Evolutionary conservation across 176 grass and related monocot genomes (phyloP), one percentile per base, ranked within the genome.

Genomic region (Musa itinerans): DNA sequence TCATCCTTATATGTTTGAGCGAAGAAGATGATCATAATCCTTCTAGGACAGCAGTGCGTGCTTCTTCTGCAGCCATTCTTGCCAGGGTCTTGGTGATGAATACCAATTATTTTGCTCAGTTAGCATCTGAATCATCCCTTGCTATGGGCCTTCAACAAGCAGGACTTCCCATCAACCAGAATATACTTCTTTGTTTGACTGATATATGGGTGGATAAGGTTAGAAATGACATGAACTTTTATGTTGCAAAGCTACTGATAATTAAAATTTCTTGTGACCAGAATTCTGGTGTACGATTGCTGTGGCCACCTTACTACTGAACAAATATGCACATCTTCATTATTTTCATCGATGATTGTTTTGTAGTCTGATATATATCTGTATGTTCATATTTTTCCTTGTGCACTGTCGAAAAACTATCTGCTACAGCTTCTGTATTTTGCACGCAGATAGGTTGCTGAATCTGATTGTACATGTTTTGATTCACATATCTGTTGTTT

Each of bases 141-240:
- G 58, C 51, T 20, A 16, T 78, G 58, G 87, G 58, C 68, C 87
- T 99, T 70, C 86, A 87, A 71, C 95, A 99, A 76, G 81, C 95
- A 57, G 90, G 88, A 61, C 72, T 99, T 87, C 84, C 86, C 61
- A 63, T 99, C 56, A 89, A 85, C 69, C 83, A 99, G 83, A 94
- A 86, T 74, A 65, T 94, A 63, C 88, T 99, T 81, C 89, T 99
- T 80, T 86, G 79, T 83, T 89, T 99, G 56, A 83, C 90, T 78
- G 90, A 99, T 67, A 78, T 92, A 78, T 99, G 95, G 95, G 83
- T 94, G 23, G 88, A 99, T 71, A 94, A 99, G 95, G 95, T 99
- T 57, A 34, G 72, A 34, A 56, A 13, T 9, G 14, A 2, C 20
- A 56, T 50, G 17, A 15, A n/a, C 25, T 15, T 50, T 20, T 50